Evolutionary conservation across 2,329 filamentous ascomycete species (phyloP).

Genomic region (Huntiella decipiens): DNA sequence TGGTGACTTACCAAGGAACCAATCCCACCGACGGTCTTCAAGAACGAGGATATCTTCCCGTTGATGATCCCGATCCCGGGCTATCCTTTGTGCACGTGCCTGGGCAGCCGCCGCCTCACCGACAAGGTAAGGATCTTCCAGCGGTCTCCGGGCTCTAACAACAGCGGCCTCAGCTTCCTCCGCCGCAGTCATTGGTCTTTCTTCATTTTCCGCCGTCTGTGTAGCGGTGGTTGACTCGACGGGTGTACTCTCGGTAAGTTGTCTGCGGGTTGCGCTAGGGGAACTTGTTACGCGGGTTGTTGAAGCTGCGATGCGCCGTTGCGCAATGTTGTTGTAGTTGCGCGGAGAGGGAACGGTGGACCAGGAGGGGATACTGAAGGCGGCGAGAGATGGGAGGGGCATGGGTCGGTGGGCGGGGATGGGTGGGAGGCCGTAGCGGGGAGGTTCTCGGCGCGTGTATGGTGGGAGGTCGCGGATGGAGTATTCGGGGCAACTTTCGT

Average conservation of each 20-base stretch:
- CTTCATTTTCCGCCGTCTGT: slow-evolving; percentile 15
- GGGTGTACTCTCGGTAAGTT: slow-evolving; percentile 17
- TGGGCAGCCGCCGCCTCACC: slow-evolving; percentile 43
- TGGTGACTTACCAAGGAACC: slow-evolving; percentile 32
- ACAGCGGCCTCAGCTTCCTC: slow-evolving; percentile 8
- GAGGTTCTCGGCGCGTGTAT: slow-evolving; percentile 8
- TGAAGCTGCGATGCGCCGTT: slow-evolving; percentile 35
- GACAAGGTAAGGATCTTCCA: slow-evolving; percentile 50
- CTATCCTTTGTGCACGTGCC: slow-evolving; percentile 36
- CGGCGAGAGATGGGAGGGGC: slow-evolving; percentile 25
- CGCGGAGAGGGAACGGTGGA: slow-evolving; percentile 36
- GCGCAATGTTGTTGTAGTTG: slow-evolving; percentile 45
- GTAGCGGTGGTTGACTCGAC: background rate
- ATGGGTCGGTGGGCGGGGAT: slow-evolving; percentile 23
- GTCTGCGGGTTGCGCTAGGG: slow-evolving; percentile 14
- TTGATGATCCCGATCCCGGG: slow-evolving; percentile 25
- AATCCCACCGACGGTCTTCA: slow-evolving; percentile 43
- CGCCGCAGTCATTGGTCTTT: background rate
- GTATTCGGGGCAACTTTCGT: slow-evolving; percentile 32
- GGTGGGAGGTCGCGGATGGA: slow-evolving; percentile 20
- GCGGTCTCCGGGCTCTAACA: slow-evolving; percentile 23
- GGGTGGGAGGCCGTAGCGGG: slow-evolving; percentile 27
- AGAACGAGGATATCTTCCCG: slow-evolving; percentile 34
- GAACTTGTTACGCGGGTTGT: slow-evolving; percentile 17
- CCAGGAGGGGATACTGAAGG: slow-evolving; percentile 41